Base-by-base conservation (phyloP, 2,329 filamentous ascomycete species). In the Neoarthrinium moseri region DNA sequence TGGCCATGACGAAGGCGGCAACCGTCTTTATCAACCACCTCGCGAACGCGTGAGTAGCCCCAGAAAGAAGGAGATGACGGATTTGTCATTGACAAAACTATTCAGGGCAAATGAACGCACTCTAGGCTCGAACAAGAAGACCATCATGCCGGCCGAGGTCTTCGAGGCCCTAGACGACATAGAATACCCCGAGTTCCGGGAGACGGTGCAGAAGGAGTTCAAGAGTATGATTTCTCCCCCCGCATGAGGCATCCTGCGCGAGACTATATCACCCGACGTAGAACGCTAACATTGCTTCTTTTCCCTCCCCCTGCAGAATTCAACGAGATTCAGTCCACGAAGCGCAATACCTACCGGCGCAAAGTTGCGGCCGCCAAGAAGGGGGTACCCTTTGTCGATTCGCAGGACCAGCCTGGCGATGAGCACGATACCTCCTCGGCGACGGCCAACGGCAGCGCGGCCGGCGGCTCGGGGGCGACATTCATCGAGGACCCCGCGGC, bases 11-110 rank as follows among this genome's bases (percentile, higher is more conserved):
- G 54, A 91, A 91, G 69, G 87, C 86, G 65, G 86, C 89, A 6
- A 91, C 87, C 1, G 84, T 94, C 1, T 94, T 94, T 60, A 86
- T 94, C 56, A 92, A 82, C 68, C 89, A 91, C 64, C 72, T 94
- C 24, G 84, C 87, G 35, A 78, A 81, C 50, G 80, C 84, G 88
- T 92, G 77, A 45, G 85, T 75, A 41, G 15, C 17, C 18, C 30
- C 13, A 20, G 18, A 22, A 8, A 20, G 6, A 8, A 15, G 23
- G 27, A 13, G 26, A 27, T 20, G 13, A 45, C 22, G 20, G 3
- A 39, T 26, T 15, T 5, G 20, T 30, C 29, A 21, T 33, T 43
- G 24, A 44, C 10, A 13, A 5, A 11, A 24, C 22, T 18, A 20
- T 30, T 11, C 51, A 91, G 87, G 51, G 86, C 89, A 35, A 90